Percentiles rank a stretch among this genome's conserved stretches.
phyloP scores from a whole-genome alignment of 2,329 filamentous ascomycete genomes.

The Phaeosphaeriaceae sp. region DNA sequence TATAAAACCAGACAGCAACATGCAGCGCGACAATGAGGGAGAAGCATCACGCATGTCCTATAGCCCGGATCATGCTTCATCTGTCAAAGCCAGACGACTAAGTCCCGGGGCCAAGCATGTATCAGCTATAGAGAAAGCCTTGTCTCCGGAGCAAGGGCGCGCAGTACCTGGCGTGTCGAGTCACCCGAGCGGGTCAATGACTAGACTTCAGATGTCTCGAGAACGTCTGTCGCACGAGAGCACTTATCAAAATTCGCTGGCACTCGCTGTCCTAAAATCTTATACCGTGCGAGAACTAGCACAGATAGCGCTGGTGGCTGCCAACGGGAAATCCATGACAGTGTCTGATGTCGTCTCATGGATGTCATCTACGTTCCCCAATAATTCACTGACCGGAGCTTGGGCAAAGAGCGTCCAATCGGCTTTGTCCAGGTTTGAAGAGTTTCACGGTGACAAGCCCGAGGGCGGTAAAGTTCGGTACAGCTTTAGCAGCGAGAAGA shows the following conservation, averaged over 20 bases:
- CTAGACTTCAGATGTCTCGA: background rate
- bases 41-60: background rate
- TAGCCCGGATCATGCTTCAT: background rate
- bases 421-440: slow-evolving; percentile 15
- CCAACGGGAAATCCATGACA: slow-evolving; percentile 15
- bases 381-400: slow-evolving; percentile 10
- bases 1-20: background rate
- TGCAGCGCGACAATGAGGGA: background rate
- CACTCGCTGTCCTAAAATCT: background rate
- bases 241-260: background rate
- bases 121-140: background rate
- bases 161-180: background rate
- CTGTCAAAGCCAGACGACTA: background rate
- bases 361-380: slow-evolving; percentile 17
- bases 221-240: background rate
- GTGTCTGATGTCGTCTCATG: slow-evolving; percentile 15
- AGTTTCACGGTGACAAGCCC: slow-evolving; percentile 16
- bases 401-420: slow-evolving; percentile 24
- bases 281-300: slow-evolving; percentile 15
- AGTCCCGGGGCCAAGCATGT: background rate
- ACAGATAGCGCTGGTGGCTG: slow-evolving; percentile 22
- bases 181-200: background rate
- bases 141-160: background rate
- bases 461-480: slow-evolving; percentile 8
- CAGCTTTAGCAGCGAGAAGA: slow-evolving; percentile 1